These are phyloP conservation scores for Irpex sp. DNA, from an alignment of 1,284 basidiomycete genomes.

Conservation along the genomic window DNA sequence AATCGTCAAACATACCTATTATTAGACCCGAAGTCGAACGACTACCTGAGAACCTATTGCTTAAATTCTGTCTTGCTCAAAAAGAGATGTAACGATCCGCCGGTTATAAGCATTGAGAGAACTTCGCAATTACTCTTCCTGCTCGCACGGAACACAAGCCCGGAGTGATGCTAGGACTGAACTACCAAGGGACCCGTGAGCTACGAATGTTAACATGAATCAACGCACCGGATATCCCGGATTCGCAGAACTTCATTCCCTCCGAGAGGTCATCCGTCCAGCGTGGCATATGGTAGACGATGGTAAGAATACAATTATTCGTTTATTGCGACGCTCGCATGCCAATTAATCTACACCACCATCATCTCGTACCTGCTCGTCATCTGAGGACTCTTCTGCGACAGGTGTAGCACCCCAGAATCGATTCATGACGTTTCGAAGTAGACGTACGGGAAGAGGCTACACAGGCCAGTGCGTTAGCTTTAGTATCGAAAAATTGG, in stretches of 20 bases:
- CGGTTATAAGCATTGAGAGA: background rate
- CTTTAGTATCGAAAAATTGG: background rate
- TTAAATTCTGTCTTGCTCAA: background rate
- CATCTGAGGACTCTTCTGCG: conserved; percentile 31
- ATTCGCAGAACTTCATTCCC: background rate
- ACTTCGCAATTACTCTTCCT: background rate
- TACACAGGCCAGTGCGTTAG: conserved; percentile 21
- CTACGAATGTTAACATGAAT: background rate
- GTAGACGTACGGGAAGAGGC: conserved; percentile 59
- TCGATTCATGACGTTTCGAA: conserved; percentile 57
- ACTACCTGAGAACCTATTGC: too few species aligned
- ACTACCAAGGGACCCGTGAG: background rate
- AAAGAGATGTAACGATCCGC: background rate
- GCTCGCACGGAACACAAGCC: background rate
- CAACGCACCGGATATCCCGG: background rate
- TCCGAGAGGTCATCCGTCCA: background rate
- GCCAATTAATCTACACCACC: background rate
- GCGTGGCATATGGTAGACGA: background rate
- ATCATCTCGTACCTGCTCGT: conserved; percentile 19
- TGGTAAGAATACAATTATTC: background rate
- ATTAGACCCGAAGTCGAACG: too few species aligned
- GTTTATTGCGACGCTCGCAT: background rate
- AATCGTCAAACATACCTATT: too few species aligned
- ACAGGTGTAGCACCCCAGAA: conserved; percentile 51
- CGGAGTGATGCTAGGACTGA: background rate